A percentile compares a stretch with the other conserved stretches of the same genome.
Evolutionary conservation across 1,139 yeast genomes (phyloP).

Genomic region (Debaryomycetaceae sp.): DNA sequence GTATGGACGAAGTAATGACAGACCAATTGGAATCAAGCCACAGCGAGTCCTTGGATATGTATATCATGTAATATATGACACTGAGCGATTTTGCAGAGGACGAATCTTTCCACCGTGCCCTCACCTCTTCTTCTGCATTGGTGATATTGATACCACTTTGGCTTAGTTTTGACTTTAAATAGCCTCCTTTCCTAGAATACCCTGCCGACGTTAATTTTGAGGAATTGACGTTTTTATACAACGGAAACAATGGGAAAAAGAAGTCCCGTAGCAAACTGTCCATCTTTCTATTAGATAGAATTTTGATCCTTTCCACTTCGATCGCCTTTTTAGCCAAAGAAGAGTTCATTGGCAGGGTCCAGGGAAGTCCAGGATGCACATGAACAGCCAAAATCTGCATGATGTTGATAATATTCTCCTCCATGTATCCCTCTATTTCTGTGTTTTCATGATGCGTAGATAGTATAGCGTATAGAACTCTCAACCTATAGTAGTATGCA

Average conservation of each 20-base stretch:
- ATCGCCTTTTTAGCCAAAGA: constrained; percentile 11
- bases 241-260: background rate
- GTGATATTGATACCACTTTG: constrained; percentile 17
- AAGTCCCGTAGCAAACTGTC: background rate
- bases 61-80: constrained; percentile 28
- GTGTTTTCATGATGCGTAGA: background rate
- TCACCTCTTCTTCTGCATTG: constrained; percentile 19
- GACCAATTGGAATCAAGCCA: constrained; percentile 35
- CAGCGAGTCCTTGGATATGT: constrained; percentile 11
- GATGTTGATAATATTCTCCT: background rate
- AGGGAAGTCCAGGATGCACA: constrained; percentile 28
- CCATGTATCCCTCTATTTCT: background rate
- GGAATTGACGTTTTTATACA: background rate
- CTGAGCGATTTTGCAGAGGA: constrained; percentile 20
- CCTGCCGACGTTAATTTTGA: constrained; percentile 7
- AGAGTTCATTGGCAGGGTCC: constrained; percentile 21
- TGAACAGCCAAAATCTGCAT: constrained; percentile 15
- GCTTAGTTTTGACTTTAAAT: constrained; percentile 28
- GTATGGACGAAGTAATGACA: constrained; percentile 43
- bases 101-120: constrained; percentile 32
- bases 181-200: constrained; percentile 7
- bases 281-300: background rate
- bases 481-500: constrained; percentile 1
- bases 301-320: constrained; percentile 1
- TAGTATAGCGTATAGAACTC: constrained; percentile 3